Evolutionary conservation across 345 rosid genomes (phyloP), one percentile per base, ranked within the genome.

Genomic region (Salix brachista): DNA sequence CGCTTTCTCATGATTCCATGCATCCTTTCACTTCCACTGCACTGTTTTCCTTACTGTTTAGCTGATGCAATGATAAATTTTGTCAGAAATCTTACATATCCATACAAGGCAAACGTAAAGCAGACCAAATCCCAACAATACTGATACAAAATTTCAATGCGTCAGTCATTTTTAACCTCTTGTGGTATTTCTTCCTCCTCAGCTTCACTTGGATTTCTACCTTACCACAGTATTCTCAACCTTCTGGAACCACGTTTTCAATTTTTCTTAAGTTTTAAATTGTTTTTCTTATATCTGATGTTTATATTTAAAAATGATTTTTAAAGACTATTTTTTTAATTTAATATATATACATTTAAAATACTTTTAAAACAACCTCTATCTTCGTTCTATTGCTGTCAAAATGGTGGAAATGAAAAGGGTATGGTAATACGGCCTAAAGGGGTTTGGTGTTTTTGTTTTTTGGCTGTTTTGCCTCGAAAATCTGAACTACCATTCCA

Each of bases 101-200:
- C 58, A 69, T 13, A 18, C 58, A 26, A 32, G 19, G 37, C 0
- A 17, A 61, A 3, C 28, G 28, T 4, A 8, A 21, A 39, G 10
- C 19, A 68, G 8, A 75, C 9, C 37, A 44, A 25, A 67, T 34
- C 37, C 17, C 78, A 67, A 50, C 34, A 74, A 50, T 36, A 54
- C 14, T 52, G 18, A 36, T 5, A 9, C 34, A 66, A 30, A 54
- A 18, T 21, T 75, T 67, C 50, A 14, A 10, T 16, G 65, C 64
- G 77, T 52, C 78, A 75, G 72, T 67, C 42, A 66, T 48, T 75
- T 66, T 66, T 32, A 67, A 50, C 50, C 25, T 75, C 36, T 65
- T 11, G 46, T n/a, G 23, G 30, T 25, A 1, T 25, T 69, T 52
- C 9, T 18, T 44, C 23, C 1, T 37, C 36, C 1, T 56, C 34